phyloP scores from a whole-genome alignment of 352 stramenopile species.

The Pelagophyceae sp. region DNA sequence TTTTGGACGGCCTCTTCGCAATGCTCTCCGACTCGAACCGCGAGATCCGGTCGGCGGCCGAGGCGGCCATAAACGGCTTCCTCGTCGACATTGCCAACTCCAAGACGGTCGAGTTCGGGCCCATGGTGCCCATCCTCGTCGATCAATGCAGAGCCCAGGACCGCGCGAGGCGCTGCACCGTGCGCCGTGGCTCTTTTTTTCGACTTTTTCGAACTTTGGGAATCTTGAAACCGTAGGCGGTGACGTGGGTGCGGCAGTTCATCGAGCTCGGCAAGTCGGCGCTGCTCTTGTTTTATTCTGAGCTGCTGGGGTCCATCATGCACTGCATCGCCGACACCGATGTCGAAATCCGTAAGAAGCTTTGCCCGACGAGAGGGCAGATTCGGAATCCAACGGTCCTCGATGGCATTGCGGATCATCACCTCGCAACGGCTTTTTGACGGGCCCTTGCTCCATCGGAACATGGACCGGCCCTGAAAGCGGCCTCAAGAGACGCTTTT shows the following conservation, averaged over 20 bases:
- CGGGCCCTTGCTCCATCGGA: no score
- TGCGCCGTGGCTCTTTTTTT: no score
- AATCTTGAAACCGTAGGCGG: no score
- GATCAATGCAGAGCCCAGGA: conserved; percentile 92
- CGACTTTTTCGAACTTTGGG: no score
- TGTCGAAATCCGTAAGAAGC: conserved; percentile 85
- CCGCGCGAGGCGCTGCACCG: conserved; percentile 89
- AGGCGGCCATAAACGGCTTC: conserved; percentile 85
- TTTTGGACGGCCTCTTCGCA: conserved; percentile 97
- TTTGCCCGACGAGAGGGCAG: no score
- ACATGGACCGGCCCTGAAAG: no score
- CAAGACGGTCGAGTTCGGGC: conserved; percentile 89
- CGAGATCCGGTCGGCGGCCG: conserved; percentile 90
- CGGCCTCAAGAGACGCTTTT: no score
- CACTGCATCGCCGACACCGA: conserved; percentile 94
- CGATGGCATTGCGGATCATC: no score
- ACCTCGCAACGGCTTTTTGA: no score
- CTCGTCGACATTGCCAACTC: conserved; percentile 89
- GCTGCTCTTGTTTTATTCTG: conserved; percentile 86
- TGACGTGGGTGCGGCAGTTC: conserved; percentile 96
- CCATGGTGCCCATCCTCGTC: conserved; percentile 93
- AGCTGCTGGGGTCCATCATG: conserved; percentile 89
- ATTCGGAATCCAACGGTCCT: no score
- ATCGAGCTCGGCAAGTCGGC: conserved; percentile 85
- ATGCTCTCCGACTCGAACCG: conserved; percentile 97